phyloP scores from a whole-genome alignment of 2,329 filamentous ascomycete species.

The Cladobotryum mycophilum region DNA sequence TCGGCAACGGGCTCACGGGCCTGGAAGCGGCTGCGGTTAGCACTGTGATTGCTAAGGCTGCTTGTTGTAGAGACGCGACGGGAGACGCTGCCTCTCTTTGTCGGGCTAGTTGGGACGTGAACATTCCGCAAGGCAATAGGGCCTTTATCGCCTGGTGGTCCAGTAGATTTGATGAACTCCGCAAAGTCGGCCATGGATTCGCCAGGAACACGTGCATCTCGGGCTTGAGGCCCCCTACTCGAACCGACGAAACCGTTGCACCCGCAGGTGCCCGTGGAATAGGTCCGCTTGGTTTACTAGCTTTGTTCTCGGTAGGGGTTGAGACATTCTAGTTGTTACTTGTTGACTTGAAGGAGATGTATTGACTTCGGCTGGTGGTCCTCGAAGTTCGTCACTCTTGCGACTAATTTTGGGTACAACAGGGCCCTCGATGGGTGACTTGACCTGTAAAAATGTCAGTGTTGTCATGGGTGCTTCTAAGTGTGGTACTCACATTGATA shows the following conservation, averaged over 20 bases:
- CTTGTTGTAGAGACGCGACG: constrained; percentile 33
- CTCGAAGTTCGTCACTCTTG: constrained; percentile 42
- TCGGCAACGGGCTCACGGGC: constrained; percentile 65
- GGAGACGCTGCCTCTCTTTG: constrained; percentile 33
- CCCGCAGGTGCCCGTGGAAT: constrained; percentile 19
- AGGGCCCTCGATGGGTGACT: constrained; percentile 38
- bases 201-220: constrained; percentile 65
- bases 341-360: constrained; percentile 19
- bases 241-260: constrained; percentile 16
- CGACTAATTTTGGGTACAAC: constrained; percentile 34
- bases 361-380: constrained; percentile 29
- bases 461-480: neutral
- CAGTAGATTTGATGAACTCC: constrained; percentile 82
- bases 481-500: constrained; percentile 54
- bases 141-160: constrained; percentile 50
- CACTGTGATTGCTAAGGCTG: constrained; percentile 31
- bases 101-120: constrained; percentile 22
- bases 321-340: neutral
- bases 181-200: constrained; percentile 79
- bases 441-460: constrained; percentile 25
- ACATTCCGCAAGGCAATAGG: constrained; percentile 30
- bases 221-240: constrained; percentile 37
- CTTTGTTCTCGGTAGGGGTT: constrained; percentile 11
- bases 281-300: constrained; percentile 13
- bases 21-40: constrained; percentile 47